These are phyloP conservation scores for Echeveria elegans DNA, from an alignment of 164 flowering plant species.

Conservation along the genomic window DNA sequence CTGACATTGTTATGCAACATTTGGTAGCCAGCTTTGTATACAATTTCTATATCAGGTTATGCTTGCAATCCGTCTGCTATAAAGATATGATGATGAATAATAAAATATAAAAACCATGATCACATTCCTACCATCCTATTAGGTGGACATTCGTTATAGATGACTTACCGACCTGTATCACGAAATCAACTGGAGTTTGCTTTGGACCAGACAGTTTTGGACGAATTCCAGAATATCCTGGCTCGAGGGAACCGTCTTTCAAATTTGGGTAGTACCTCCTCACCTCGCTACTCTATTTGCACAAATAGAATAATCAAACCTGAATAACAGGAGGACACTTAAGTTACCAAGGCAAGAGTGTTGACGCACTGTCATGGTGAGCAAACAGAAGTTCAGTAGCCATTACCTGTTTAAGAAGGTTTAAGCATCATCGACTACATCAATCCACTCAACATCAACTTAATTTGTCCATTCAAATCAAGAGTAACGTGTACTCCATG, in stretches of 20 bases:
- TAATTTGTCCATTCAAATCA: constrained; percentile 69
- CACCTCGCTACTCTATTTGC: constrained; percentile 44
- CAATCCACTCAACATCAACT: constrained; percentile 90
- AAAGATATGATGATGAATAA: too few relatives aligned
- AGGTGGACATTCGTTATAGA: too few relatives aligned
- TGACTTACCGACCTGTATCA: constrained; percentile 52
- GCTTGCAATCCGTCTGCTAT: too few relatives aligned
- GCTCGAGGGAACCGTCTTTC: constrained; percentile 62
- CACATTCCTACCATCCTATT: too few relatives aligned
- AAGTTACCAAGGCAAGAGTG: neutral
- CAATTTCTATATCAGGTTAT: neutral
- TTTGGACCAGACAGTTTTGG: constrained; percentile 77
- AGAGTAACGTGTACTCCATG: constrained; percentile 87
- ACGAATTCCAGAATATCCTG: constrained; percentile 85
- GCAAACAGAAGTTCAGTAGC: constrained; percentile 1
- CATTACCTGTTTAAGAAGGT: constrained; percentile 63
- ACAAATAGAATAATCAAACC: constrained; percentile 72
- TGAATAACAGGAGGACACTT: constrained; percentile 17
- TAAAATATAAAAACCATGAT: too few relatives aligned
- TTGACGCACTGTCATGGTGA: neutral
- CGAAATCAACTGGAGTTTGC: constrained; percentile 57
- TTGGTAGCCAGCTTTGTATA: neutral
- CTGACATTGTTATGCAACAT: neutral
- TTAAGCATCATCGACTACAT: constrained; percentile 44
- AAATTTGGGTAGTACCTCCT: constrained; percentile 74